Conservation (phyloP, 2,329 filamentous ascomycete genomes). For the Talaromyces sp. region DNA sequence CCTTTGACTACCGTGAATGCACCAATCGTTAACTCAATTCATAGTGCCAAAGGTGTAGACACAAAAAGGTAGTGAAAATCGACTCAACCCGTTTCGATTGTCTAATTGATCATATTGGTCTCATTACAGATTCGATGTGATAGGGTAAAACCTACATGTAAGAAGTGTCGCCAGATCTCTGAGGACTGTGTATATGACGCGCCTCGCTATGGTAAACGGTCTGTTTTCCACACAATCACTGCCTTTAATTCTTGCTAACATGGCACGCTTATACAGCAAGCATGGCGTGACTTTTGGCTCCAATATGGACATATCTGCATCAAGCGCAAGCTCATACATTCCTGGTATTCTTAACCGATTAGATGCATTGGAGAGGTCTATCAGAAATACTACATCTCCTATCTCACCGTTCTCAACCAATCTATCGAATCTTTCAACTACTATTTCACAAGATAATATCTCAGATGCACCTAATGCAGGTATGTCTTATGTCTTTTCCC, state of each 20-base stretch:
- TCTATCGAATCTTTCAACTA: background rate
- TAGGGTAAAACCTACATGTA: background rate
- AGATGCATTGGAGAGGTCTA: background rate
- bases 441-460: background rate
- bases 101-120: background rate
- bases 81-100: background rate
- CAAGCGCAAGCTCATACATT: background rate
- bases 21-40: background rate
- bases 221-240: background rate
- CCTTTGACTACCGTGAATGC: background rate
- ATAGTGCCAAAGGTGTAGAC: background rate
- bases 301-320: background rate
- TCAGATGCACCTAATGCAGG: background rate
- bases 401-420: background rate
- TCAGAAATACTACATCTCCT: background rate
- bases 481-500: background rate
- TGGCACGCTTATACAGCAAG: background rate
- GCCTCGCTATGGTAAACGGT: background rate
- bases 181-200: background rate
- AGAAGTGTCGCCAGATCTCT: background rate
- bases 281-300: background rate
- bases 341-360: background rate
- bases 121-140: background rate
- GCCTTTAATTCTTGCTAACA: background rate
- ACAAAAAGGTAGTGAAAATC: background rate